Evolutionary conservation across 331 rosid genomes (phyloP).

Genomic region (Spiraea crenata): DNA sequence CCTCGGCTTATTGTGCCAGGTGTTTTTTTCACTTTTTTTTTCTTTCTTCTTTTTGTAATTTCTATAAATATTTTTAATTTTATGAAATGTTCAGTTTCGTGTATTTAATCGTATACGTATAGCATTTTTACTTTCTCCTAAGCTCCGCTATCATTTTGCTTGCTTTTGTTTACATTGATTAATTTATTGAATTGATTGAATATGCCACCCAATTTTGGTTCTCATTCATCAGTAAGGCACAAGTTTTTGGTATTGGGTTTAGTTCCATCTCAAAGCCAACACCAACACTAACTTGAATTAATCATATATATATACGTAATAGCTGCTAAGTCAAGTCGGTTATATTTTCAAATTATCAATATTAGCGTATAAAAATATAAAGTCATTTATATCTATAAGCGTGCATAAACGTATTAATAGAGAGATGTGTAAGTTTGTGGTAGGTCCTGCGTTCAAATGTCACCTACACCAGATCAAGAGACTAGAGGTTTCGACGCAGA

Average conservation of each 20-base stretch:
- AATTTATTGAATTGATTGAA: slow-evolving; percentile 15
- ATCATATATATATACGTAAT: too few species aligned
- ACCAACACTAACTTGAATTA: too few species aligned
- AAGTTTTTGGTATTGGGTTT: too few species aligned
- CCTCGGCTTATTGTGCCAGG: slow-evolving; percentile 48
- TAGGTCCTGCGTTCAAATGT: not conserved
- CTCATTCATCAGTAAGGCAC: not conserved
- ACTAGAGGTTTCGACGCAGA: not conserved
- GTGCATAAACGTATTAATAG: not conserved
- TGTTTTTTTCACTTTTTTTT: slow-evolving; percentile 17
- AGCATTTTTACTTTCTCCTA: slow-evolving; percentile 23
- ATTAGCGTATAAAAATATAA: not conserved
- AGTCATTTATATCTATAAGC: not conserved
- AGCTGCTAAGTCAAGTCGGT: too few species aligned
- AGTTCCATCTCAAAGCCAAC: too few species aligned
- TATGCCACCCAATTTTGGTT: slow-evolving; percentile 29
- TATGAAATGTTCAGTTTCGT: slow-evolving; percentile 37
- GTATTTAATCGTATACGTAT: slow-evolving; percentile 67
- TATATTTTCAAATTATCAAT: not conserved
- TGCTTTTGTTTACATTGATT: not conserved
- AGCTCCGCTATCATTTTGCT: slow-evolving; percentile 28
- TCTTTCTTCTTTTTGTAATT: slow-evolving; percentile 3
- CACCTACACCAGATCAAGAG: not conserved
- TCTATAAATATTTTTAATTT: slow-evolving; percentile 29
- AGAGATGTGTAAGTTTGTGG: not conserved